Evolutionary conservation across 164 flowering plant species (phyloP).

Genomic region (Magnolia officinalis): DNA sequence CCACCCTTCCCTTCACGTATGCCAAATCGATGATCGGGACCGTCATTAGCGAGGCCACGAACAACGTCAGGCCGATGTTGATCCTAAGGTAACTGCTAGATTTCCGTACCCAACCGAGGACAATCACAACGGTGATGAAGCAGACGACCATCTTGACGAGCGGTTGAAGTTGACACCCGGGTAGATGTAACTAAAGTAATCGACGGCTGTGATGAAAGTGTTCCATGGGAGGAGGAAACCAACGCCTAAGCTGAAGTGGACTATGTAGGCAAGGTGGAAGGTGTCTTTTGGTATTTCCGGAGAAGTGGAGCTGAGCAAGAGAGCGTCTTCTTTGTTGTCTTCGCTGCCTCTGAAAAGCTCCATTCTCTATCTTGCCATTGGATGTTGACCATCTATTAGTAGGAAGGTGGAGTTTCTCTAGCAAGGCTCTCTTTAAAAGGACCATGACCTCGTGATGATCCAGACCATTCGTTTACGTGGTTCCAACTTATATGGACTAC

Average conservation of each 20-base stretch:
- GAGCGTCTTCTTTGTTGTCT: not conserved
- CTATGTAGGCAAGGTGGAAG: slow-evolving; percentile 69
- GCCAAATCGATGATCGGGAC: slow-evolving; percentile 74
- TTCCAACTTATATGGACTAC: too few relatives aligned
- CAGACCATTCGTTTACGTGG: too few relatives aligned
- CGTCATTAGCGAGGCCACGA: slow-evolving; percentile 45
- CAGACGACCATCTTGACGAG: slow-evolving; percentile 62
- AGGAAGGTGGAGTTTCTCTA: too few relatives aligned
- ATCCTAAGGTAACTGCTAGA: slow-evolving; percentile 47
- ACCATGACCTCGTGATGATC: too few relatives aligned
- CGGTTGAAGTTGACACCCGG: slow-evolving; percentile 77
- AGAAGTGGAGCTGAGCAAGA: slow-evolving; percentile 14
- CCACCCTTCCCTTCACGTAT: slow-evolving; percentile 62
- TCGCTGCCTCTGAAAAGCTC: slow-evolving; percentile 1
- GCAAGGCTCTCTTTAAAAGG: too few relatives aligned
- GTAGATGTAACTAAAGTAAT: slow-evolving; percentile 85
- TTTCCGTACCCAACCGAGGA: slow-evolving; percentile 48
- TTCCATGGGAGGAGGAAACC: slow-evolving; percentile 96
- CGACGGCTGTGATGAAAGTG: slow-evolving; percentile 96
- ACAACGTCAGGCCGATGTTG: slow-evolving; percentile 62
- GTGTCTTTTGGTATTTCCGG: slow-evolving; percentile 50
- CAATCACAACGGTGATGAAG: slow-evolving; percentile 37
- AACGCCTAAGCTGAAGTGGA: slow-evolving; percentile 73
- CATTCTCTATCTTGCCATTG: not conserved
- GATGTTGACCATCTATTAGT: too few relatives aligned